Evolutionary conservation across 1,139 yeast species (phyloP).

Genomic region (Saccharomyces hybrid): DNA sequence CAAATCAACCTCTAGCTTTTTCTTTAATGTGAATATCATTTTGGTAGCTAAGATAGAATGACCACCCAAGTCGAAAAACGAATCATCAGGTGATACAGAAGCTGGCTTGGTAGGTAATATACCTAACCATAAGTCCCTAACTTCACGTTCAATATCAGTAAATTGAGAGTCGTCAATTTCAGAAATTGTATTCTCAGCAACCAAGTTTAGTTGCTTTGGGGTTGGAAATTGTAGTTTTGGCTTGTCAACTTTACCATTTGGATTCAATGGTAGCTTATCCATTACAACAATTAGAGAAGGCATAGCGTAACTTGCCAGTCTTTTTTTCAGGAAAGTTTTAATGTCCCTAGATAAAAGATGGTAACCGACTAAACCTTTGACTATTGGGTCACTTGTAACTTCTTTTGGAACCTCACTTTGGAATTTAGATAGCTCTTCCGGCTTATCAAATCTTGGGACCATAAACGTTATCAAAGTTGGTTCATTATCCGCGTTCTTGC

Average conservation of each 20-base stretch:
- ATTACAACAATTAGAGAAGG: constrained; percentile 89
- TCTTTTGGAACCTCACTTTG: constrained; percentile 36
- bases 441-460: constrained; percentile 67
- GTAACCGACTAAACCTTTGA: constrained; percentile 70
- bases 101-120: constrained; percentile 84
- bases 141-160: constrained; percentile 55
- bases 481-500: constrained; percentile 87
- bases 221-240: constrained; percentile 96
- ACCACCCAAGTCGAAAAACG: constrained; percentile 96
- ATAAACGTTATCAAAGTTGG: constrained; percentile 85
- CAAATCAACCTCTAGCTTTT: constrained; percentile 65
- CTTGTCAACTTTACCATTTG: constrained; percentile 97
- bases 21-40: constrained; percentile 89
- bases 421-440: constrained; percentile 36
- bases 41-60: constrained; percentile 95
- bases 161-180: constrained; percentile 46
- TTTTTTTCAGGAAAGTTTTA: constrained; percentile 71
- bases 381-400: constrained; percentile 51
- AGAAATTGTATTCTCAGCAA: constrained; percentile 34
- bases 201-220: constrained; percentile 57
- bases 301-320: constrained; percentile 88
- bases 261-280: constrained; percentile 81
- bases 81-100: constrained; percentile 65
- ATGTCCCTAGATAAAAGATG: constrained; percentile 73
- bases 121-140: constrained; percentile 77